Evolutionary conservation across 2,329 filamentous ascomycete genomes (phyloP).

Genomic region (Dactylonectria estremocensis): DNA sequence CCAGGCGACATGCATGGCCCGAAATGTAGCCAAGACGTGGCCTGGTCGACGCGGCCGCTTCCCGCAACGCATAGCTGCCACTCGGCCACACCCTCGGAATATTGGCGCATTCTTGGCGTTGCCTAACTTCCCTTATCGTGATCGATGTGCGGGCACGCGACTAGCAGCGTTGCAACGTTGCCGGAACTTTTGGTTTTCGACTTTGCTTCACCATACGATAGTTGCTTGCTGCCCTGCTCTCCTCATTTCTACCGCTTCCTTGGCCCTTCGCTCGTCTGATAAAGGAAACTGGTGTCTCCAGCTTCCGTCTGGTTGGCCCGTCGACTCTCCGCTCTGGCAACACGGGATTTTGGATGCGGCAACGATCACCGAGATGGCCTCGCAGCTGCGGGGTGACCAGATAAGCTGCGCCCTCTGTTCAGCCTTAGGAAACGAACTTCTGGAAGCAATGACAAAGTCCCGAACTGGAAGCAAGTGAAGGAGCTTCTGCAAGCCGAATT

Average conservation of each 20-base stretch:
- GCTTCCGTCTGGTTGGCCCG: conserved; percentile 12
- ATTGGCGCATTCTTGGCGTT: conserved; percentile 33
- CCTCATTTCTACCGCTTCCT: neutral
- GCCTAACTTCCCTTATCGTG: conserved; percentile 36
- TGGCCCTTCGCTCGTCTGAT: neutral
- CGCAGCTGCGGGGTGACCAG: neutral
- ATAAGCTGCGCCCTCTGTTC: conserved; percentile 7
- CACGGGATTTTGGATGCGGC: neutral
- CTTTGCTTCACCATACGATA: conserved; percentile 14
- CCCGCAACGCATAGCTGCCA: conserved; percentile 9
- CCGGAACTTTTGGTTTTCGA: conserved; percentile 34
- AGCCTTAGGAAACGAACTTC: neutral
- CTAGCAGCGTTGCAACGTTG: conserved; percentile 28
- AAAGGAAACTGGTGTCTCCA: neutral
- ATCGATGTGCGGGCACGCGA: conserved; percentile 23
- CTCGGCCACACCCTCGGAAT: conserved; percentile 23
- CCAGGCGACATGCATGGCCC: conserved; percentile 28
- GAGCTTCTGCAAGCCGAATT: neutral
- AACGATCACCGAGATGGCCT: conserved; percentile 15
- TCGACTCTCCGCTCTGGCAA: conserved; percentile 2
- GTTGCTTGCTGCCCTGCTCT: neutral
- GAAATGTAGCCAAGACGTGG: conserved; percentile 5
- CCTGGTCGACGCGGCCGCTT: conserved; percentile 26
- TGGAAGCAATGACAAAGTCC: conserved; percentile 12
- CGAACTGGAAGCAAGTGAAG: neutral